Evolutionary conservation across 495 filamentous ascomycete genomes (phyloP).

Genomic region (Letharia lupina): DNA sequence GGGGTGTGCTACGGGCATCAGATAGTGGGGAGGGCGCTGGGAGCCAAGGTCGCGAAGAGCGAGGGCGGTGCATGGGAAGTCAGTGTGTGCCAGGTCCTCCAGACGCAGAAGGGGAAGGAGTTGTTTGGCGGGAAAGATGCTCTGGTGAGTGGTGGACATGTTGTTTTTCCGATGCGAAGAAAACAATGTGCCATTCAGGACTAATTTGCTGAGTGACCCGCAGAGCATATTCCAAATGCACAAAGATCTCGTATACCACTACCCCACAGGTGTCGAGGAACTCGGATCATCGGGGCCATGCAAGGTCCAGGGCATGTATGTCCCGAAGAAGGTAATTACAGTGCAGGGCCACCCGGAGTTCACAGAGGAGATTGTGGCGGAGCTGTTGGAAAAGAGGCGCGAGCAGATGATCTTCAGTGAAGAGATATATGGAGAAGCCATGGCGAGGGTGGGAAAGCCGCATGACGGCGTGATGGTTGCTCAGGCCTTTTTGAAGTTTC

Average conservation of each 20-base stretch:
- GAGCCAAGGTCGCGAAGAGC: slow-evolving; percentile 55
- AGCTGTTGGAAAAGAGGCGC: slow-evolving; percentile 56
- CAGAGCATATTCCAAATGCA: slow-evolving; percentile 89
- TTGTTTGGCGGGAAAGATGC: slow-evolving; percentile 61
- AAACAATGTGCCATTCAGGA: no score
- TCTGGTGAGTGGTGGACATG: slow-evolving; percentile 46
- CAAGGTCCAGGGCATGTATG: slow-evolving; percentile 73
- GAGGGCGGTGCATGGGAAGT: slow-evolving; percentile 67
- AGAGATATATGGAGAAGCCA: slow-evolving; percentile 54
- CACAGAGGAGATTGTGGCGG: slow-evolving; percentile 60
- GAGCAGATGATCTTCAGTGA: slow-evolving; percentile 56
- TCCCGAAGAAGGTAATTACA: slow-evolving; percentile 55
- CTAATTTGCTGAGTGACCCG: no score
- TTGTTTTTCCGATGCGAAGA: no score
- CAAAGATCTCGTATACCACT: slow-evolving; percentile 61
- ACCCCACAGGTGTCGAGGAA: slow-evolving; percentile 51
- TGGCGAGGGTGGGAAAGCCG: slow-evolving; percentile 50
- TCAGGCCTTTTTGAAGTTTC: slow-evolving; percentile 62
- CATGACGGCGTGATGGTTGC: slow-evolving; percentile 72
- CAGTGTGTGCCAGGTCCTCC: slow-evolving; percentile 58
- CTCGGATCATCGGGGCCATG: slow-evolving; percentile 63
- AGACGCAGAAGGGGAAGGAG: slow-evolving; percentile 63
- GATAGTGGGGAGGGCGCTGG: slow-evolving; percentile 72
- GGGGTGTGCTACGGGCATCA: slow-evolving; percentile 92
- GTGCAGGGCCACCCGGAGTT: slow-evolving; percentile 94